Evolutionary conservation across 495 filamentous ascomycete genomes (phyloP).

Genomic region (Xylaria grammica): DNA sequence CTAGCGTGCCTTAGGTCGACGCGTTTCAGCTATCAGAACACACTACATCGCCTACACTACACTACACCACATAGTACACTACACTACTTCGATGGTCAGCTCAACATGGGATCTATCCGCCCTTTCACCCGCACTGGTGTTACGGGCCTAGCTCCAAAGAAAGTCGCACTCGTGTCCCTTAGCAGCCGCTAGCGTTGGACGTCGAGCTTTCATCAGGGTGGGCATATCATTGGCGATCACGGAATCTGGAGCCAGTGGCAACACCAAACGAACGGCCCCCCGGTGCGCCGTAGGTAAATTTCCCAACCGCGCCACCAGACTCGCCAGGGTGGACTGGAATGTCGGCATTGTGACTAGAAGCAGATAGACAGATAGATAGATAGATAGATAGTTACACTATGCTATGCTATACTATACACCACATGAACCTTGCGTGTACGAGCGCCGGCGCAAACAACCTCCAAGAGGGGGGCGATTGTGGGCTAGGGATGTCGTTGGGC

Average conservation of each 20-base stretch:
- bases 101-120: slow-evolving; percentile 12
- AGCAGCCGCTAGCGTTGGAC: slow-evolving; percentile 28
- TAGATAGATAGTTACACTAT: too few species aligned
- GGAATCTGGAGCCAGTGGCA: slow-evolving; percentile 7
- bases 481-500: slow-evolving; percentile 6
- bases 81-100: slow-evolving; percentile 14
- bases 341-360: neutral
- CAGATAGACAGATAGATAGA: slow-evolving; percentile 1
- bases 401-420: neutral
- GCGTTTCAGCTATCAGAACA: slow-evolving; percentile 30
- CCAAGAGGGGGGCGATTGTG: neutral
- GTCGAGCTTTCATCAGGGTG: neutral
- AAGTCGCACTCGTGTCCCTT: slow-evolving; percentile 32
- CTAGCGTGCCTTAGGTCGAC: slow-evolving; percentile 31
- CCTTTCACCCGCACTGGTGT: slow-evolving; percentile 15
- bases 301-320: slow-evolving; percentile 7
- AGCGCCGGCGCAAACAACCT: neutral
- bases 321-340: slow-evolving; percentile 11
- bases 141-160: slow-evolving; percentile 37
- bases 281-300: slow-evolving; percentile 2
- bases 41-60: too few species aligned
- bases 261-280: neutral
- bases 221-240: neutral
- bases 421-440: neutral
- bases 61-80: too few species aligned